phyloP scores from a whole-genome alignment of 169 alveolate species.

The Plasmodium fragile region DNA sequence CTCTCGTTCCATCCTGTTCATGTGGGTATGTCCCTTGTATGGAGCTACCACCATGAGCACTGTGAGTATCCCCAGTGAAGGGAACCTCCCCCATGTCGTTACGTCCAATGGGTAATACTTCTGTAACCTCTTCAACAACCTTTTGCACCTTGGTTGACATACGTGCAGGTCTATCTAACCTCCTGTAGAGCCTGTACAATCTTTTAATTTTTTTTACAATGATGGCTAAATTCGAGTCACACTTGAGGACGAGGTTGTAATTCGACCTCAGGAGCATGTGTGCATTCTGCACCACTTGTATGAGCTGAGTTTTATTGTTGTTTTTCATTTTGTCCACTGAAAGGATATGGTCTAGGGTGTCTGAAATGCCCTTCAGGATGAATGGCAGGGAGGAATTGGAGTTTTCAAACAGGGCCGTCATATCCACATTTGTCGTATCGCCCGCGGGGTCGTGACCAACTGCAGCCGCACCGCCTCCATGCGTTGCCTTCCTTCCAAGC shows the following conservation, averaged over 20 bases:
- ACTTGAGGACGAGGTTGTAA: constrained; percentile 15
- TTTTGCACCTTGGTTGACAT: not conserved
- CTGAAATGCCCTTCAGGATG: constrained; percentile 37
- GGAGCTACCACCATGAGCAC: not conserved
- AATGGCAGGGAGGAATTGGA: constrained; percentile 22
- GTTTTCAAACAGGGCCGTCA: not conserved
- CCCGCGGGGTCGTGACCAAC: not conserved
- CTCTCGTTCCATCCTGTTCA: not conserved
- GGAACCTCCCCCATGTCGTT: not conserved
- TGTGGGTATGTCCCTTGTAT: not conserved
- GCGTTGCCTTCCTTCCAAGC: not conserved
- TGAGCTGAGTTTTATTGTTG: constrained; percentile 18
- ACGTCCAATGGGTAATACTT: not conserved
- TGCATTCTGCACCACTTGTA: constrained; percentile 24
- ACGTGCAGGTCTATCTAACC: not conserved
- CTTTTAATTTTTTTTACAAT: constrained; percentile 18
- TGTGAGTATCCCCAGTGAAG: not conserved
- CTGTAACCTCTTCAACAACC: not conserved
- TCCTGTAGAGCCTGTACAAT: constrained; percentile 17
- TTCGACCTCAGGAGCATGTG: constrained; percentile 39
- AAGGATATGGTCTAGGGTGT: not conserved
- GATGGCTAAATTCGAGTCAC: constrained; percentile 1
- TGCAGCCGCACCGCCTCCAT: not conserved
- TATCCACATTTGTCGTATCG: not conserved
- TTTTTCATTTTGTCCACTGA: constrained; percentile 16